Evolutionary conservation across 2,329 filamentous ascomycete genomes (phyloP).

Genomic region (Cytospora leucostoma): DNA sequence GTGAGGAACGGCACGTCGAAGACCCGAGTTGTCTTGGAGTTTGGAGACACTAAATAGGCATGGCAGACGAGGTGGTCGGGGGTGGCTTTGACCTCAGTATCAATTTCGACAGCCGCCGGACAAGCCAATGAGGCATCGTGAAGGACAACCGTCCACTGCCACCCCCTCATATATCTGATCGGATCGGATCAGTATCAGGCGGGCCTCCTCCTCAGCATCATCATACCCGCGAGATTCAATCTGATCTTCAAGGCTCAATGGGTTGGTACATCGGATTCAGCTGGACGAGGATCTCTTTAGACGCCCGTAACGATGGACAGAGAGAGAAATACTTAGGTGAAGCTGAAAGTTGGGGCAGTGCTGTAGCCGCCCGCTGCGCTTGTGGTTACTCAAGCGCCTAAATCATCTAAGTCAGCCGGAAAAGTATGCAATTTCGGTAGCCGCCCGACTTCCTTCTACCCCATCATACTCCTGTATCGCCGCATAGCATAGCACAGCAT

Average conservation of each 20-base stretch:
- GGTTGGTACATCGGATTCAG: conserved; percentile 11
- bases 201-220: background rate
- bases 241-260: background rate
- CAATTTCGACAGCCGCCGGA: conserved; percentile 25
- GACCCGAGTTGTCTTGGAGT: conserved; percentile 18
- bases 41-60: background rate
- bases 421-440: conserved; percentile 9
- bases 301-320: conserved; percentile 15
- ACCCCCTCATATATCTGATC: background rate
- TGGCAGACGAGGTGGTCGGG: background rate
- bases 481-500: conserved; percentile 9
- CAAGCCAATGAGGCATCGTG: conserved; percentile 20
- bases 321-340: background rate
- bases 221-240: conserved; percentile 9
- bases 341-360: background rate
- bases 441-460: conserved; percentile 17
- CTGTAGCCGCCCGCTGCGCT: conserved; percentile 12
- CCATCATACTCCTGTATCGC: background rate
- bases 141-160: background rate
- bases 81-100: background rate
- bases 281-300: conserved; percentile 19
- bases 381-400: conserved; percentile 21
- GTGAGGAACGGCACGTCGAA: conserved; percentile 7
- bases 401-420: background rate
- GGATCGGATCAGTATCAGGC: conserved; percentile 3